Base-by-base conservation (phyloP, 2,329 filamentous ascomycete species). In the Exophiala spinifera region DNA sequence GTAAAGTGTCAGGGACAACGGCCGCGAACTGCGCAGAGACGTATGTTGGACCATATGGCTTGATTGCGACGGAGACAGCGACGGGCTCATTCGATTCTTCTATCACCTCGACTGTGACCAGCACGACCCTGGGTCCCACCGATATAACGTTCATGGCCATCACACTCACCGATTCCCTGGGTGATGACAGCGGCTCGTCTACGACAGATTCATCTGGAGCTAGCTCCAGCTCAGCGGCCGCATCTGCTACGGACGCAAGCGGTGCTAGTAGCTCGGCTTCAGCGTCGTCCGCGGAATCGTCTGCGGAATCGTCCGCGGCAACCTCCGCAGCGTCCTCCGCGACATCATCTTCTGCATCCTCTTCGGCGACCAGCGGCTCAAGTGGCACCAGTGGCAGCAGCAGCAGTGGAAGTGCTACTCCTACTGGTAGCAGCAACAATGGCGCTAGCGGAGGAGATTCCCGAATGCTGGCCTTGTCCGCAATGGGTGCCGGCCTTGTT, bases 1-100 rank as follows among this genome's bases (percentile, higher is more conserved):
- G 60, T 43, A 50, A 17, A 6, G n/a, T 63, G 42, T 55, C 55
- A 31, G 59, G 61, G 10, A 59, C 59, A 20, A 60, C 59, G 20
- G 53, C 56, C 15, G 61, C 54, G 13, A 49, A 33, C 2, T 63
- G 61, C 45, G 50, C 43, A 34, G 51, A 59, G 46, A 56, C 56
- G 34, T 63, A 55, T 37, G 43, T 56, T 17, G 59, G 57, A 23
- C 57, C 57, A 6, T 51, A 43, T 1, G 23, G 37, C 34, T 23
- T 55, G 42, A 33, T 56, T 7, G 46, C 45, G 23, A 57, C 51
- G 15, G 40, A 50, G 23, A 37, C 37, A n/a, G n/a, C 36, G 21
- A 50, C 51, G 31, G 11, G 44, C 7, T 45, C 39, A 10, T 45
- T 37, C 6, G 28, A 57, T 25, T 50, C 54, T 5, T 13, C 28